phyloP scores from a whole-genome alignment of 2,329 filamentous ascomycete species.

The Arthrobotrys musiformis region DNA sequence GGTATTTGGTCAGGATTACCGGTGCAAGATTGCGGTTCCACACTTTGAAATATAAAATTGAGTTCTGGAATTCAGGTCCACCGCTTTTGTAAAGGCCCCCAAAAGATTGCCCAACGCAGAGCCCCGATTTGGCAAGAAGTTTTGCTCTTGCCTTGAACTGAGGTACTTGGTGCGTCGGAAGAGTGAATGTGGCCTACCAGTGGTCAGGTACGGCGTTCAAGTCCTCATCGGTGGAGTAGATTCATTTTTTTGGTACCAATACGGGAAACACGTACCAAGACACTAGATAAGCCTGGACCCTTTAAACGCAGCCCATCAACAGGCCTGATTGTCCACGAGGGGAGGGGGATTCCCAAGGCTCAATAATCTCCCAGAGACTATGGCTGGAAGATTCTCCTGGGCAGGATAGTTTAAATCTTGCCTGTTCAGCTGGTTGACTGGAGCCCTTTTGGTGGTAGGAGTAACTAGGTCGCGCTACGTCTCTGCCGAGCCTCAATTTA shows the following conservation, averaged over 20 bases:
- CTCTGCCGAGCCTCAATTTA: not conserved
- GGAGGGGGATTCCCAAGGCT: not conserved
- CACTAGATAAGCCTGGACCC: slow-evolving; percentile 41
- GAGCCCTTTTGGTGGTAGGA: not conserved
- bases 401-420: slow-evolving; percentile 10
- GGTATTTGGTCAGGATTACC: slow-evolving; percentile 11
- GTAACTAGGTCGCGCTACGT: no score
- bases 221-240: no score
- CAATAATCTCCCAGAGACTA: not conserved
- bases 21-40: slow-evolving; percentile 28
- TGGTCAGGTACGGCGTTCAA: no score
- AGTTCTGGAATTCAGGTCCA: slow-evolving; percentile 28
- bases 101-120: not conserved
- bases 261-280: slow-evolving; percentile 13
- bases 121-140: not conserved
- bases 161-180: not conserved
- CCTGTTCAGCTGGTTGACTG: not conserved
- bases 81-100: slow-evolving; percentile 24
- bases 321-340: not conserved
- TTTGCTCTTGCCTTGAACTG: not conserved
- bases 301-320: not conserved
- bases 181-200: no score
- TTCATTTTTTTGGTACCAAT: not conserved
- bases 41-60: slow-evolving; percentile 46
- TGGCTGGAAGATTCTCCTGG: slow-evolving; percentile 30